Conservation (phyloP, 2,329 filamentous ascomycete species). For the Sordariomycetes sp. region DNA sequence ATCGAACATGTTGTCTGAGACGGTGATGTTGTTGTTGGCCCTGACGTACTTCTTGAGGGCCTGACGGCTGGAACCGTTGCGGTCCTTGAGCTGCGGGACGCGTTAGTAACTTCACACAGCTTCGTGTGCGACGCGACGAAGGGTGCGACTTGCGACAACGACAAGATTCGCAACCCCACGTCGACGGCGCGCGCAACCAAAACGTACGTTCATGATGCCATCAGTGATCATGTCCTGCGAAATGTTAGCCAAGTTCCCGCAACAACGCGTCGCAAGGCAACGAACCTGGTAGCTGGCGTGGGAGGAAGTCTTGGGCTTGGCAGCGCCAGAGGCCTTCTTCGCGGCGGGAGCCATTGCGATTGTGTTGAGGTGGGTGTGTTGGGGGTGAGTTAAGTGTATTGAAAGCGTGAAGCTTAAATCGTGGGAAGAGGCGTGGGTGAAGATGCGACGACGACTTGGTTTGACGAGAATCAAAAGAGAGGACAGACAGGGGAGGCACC, state of each 20-base stretch:
- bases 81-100: constrained; percentile 46
- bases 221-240: constrained; percentile 53
- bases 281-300: constrained; percentile 53
- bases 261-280: constrained; percentile 8
- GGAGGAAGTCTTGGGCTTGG: constrained; percentile 39
- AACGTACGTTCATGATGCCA: constrained; percentile 51
- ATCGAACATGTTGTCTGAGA: constrained; percentile 49
- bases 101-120: constrained; percentile 25
- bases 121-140: constrained; percentile 1
- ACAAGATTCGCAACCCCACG: too few species aligned
- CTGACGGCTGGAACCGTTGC: constrained; percentile 53
- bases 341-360: constrained; percentile 42
- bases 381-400: constrained; percentile 10
- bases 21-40: constrained; percentile 41
- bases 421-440: constrained; percentile 9
- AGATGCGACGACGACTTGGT: constrained; percentile 4
- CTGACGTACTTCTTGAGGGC: constrained; percentile 53
- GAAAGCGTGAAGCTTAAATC: constrained; percentile 15
- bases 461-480: neutral
- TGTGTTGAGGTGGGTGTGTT: constrained; percentile 12
- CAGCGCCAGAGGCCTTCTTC: constrained; percentile 41
- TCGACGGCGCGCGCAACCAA: constrained; percentile 12
- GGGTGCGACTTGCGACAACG: neutral
- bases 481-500: constrained; percentile 7
- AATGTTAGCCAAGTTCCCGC: constrained; percentile 20